These are phyloP conservation scores for Durusdinium trenchii DNA, from an alignment of 73 alveolate genomes.

Conservation along the genomic window DNA sequence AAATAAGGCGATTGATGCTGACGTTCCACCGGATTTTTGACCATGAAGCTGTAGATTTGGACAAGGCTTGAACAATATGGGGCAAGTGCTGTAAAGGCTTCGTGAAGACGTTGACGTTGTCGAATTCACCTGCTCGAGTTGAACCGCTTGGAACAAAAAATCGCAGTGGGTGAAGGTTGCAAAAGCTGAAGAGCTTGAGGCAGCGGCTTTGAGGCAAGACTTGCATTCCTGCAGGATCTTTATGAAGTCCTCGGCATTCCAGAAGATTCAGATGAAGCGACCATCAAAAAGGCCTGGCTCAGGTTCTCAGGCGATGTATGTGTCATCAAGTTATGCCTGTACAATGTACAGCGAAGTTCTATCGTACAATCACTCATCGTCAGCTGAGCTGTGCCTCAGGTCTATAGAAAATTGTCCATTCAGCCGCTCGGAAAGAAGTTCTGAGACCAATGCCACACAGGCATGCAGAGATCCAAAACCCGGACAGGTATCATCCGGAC, in stretches of 20 bases:
- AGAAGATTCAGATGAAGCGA: constrained; percentile 93
- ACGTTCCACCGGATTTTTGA: constrained; percentile 76
- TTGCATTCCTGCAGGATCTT: constrained; percentile 38
- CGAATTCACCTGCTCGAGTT: too few relatives aligned
- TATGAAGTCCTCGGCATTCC: constrained; percentile 75
- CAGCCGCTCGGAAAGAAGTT: constrained; percentile 55
- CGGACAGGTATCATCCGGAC: constrained; percentile 82
- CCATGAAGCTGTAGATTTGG: constrained; percentile 94
- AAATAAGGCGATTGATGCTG: constrained; percentile 66
- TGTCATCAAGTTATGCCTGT: too few relatives aligned
- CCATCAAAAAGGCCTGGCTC: constrained; percentile 77
- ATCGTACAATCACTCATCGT: not conserved
- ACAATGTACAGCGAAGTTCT: not conserved
- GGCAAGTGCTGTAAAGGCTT: too few relatives aligned
- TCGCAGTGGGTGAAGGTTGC: too few relatives aligned
- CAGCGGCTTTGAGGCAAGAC: not conserved
- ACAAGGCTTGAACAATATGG: too few relatives aligned
- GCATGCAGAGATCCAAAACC: not conserved
- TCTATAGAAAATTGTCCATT: constrained; percentile 82
- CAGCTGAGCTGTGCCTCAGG: constrained; percentile 6
- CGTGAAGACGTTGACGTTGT: not conserved
- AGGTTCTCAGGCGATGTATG: not conserved
- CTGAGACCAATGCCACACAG: not conserved
- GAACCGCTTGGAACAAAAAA: too few relatives aligned
- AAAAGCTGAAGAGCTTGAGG: not conserved